A percentile compares a stretch with the other conserved stretches of the same genome.
phyloP scores from a whole-genome alignment of 176 grass and related monocot species.

The Bolboschoenus planiculmis region DNA sequence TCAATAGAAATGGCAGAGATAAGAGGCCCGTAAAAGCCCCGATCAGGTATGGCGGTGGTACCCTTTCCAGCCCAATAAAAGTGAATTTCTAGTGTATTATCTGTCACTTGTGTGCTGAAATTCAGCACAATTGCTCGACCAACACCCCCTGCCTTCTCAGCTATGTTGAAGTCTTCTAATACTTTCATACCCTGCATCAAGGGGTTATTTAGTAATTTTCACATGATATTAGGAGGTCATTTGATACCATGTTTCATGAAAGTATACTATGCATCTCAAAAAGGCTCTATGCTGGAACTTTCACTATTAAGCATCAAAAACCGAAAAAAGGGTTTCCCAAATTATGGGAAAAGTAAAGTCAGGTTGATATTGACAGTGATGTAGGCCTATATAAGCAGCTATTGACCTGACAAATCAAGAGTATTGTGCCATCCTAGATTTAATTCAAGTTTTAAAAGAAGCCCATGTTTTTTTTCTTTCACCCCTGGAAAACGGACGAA shows the following conservation, averaged over 20 bases:
- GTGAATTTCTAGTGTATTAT: conserved; percentile 70
- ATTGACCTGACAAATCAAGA: not conserved
- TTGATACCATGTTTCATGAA: not conserved
- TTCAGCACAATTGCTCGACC: conserved; percentile 29
- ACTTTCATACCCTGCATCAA: conserved; percentile 60
- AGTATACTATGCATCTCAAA: not conserved
- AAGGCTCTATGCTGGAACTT: not conserved
- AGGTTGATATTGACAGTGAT: not conserved
- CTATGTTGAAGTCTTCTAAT: conserved; percentile 74
- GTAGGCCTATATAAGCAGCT: not conserved
- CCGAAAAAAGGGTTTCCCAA: not conserved
- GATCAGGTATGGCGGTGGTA: conserved; percentile 53
- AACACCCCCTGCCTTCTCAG: conserved; percentile 45
- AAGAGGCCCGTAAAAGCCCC: conserved; percentile 73
- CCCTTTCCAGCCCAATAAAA: conserved; percentile 91
- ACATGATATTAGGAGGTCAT: not conserved
- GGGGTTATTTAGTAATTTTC: not conserved
- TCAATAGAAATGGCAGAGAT: conserved; percentile 79
- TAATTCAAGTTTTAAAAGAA: not conserved
- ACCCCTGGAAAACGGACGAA: not conserved
- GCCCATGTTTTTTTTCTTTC: not conserved
- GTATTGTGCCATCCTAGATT: not conserved
- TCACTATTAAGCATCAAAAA: not conserved
- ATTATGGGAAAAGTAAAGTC: not conserved
- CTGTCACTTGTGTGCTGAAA: conserved; percentile 40